These are phyloP conservation scores for Didymella keratinophila DNA, from an alignment of 2,329 filamentous ascomycete genomes.

Conservation along the genomic window DNA sequence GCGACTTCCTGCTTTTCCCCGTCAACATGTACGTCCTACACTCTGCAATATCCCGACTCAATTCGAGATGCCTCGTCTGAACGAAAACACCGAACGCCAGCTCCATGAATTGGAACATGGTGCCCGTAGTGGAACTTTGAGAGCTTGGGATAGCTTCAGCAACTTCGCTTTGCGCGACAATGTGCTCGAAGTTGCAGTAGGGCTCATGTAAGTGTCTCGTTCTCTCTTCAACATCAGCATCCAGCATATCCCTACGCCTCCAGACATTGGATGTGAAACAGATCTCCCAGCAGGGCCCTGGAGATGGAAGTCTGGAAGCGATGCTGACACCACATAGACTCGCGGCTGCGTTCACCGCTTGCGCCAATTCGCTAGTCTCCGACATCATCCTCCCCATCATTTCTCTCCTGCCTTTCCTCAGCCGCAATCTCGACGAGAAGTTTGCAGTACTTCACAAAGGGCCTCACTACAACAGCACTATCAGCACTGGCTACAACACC, in stretches of 20 bases:
- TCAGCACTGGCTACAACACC: constrained; percentile 71
- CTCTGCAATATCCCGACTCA: not conserved
- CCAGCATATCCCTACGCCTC: too few species aligned
- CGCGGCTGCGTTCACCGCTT: constrained; percentile 73
- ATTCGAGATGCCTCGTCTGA: constrained; percentile 39
- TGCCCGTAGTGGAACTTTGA: constrained; percentile 54
- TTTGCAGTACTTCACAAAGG: constrained; percentile 71
- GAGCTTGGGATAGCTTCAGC: constrained; percentile 69
- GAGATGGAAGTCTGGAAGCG: not conserved
- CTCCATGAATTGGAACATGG: constrained; percentile 59
- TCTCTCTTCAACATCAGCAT: too few species aligned
- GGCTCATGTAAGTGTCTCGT: constrained; percentile 65
- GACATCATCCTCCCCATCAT: constrained; percentile 75
- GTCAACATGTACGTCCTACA: not conserved
- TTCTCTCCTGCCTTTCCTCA: constrained; percentile 72
- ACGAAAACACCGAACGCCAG: constrained; percentile 48
- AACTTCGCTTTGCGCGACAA: constrained; percentile 79
- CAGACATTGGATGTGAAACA: too few species aligned
- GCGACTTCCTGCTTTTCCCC: not conserved
- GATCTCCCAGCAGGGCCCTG: too few species aligned
- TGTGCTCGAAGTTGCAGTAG: constrained; percentile 77
- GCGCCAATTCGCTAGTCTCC: constrained; percentile 75
- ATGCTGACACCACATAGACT: constrained; percentile 56
- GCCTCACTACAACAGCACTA: constrained; percentile 53
- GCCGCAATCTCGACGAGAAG: constrained; percentile 76